Evolutionary conservation across 164 flowering plant genomes (phyloP).

Genomic region (Tinospora cordifolia): DNA sequence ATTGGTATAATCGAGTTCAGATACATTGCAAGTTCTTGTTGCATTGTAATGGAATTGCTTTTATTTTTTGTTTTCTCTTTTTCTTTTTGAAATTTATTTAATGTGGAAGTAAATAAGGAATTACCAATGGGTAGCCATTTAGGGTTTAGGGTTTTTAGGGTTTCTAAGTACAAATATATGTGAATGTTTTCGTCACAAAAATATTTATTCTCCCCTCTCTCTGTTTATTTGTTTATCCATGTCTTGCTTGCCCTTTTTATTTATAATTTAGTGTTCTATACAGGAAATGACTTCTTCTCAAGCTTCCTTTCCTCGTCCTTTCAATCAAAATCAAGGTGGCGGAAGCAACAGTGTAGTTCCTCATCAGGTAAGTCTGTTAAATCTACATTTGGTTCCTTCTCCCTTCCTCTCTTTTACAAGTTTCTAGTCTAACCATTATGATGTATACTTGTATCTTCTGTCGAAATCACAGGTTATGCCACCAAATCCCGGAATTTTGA

Average conservation of each 20-base stretch:
- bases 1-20: neutral
- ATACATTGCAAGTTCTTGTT: too few relatives aligned
- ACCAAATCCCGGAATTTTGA: constrained; percentile 6
- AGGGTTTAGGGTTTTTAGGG: too few relatives aligned
- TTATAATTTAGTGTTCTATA: neutral
- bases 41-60: too few relatives aligned
- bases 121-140: too few relatives aligned
- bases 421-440: neutral
- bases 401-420: neutral
- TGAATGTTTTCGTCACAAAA: too few relatives aligned
- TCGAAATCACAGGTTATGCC: constrained; percentile 8
- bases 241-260: too few relatives aligned
- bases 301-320: constrained; percentile 6
- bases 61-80: too few relatives aligned
- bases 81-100: too few relatives aligned
- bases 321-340: constrained; percentile 14
- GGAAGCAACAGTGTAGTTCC: constrained; percentile 9
- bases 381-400: neutral
- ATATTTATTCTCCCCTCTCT: too few relatives aligned
- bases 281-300: constrained; percentile 3
- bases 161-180: too few relatives aligned
- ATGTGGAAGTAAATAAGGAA: too few relatives aligned
- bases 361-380: constrained; percentile 8
- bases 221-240: too few relatives aligned
- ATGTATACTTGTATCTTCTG: neutral